Percentiles rank a stretch among this genome's conserved stretches.
Evolutionary conservation across 495 filamentous ascomycete genomes (phyloP).

Genomic region (Staphylotrichum longicolle): DNA sequence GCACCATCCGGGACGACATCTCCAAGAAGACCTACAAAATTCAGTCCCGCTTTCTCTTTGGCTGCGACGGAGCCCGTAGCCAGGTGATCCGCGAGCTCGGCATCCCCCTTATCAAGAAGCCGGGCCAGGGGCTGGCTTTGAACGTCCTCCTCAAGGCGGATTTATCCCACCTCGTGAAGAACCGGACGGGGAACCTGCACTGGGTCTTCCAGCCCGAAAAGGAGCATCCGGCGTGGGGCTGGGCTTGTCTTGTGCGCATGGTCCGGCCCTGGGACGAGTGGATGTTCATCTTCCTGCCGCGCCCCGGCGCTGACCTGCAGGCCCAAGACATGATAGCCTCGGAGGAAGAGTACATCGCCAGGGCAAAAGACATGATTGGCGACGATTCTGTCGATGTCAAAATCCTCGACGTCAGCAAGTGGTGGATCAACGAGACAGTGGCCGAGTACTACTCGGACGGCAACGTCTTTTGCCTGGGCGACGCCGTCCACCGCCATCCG

Average conservation of each 20-base stretch:
- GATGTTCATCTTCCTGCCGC: slow-evolving; percentile 45
- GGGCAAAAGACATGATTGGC: slow-evolving; percentile 50
- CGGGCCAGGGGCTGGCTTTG: slow-evolving; percentile 53
- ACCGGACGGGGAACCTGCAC: slow-evolving; percentile 55
- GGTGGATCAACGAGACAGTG: slow-evolving; percentile 45
- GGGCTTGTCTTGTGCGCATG: slow-evolving; percentile 40
- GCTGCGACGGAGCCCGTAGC: slow-evolving; percentile 56
- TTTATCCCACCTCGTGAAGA: slow-evolving; percentile 47
- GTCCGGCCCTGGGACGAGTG: slow-evolving; percentile 47
- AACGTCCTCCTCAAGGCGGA: slow-evolving; percentile 56
- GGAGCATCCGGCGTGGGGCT: slow-evolving; percentile 37
- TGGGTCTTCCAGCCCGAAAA: slow-evolving; percentile 45
- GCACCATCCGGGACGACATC: slow-evolving; percentile 44
- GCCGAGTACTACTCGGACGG: slow-evolving; percentile 43
- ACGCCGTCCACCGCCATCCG: slow-evolving; percentile 49
- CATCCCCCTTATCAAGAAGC: slow-evolving; percentile 50
- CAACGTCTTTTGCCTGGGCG: slow-evolving; percentile 46
- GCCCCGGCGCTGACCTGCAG: slow-evolving; percentile 31
- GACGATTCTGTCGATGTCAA: slow-evolving; percentile 43
- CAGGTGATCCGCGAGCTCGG: slow-evolving; percentile 48
- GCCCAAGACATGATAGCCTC: slow-evolving; percentile 34
- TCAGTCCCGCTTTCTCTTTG: slow-evolving; percentile 55
- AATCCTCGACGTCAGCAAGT: slow-evolving; percentile 40
- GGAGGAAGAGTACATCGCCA: slow-evolving; percentile 38
- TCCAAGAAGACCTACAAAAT: slow-evolving; percentile 45